These are phyloP conservation scores for Pisolithus orientalis DNA, from an alignment of 768 basidiomycete species.

Conservation along the genomic window DNA sequence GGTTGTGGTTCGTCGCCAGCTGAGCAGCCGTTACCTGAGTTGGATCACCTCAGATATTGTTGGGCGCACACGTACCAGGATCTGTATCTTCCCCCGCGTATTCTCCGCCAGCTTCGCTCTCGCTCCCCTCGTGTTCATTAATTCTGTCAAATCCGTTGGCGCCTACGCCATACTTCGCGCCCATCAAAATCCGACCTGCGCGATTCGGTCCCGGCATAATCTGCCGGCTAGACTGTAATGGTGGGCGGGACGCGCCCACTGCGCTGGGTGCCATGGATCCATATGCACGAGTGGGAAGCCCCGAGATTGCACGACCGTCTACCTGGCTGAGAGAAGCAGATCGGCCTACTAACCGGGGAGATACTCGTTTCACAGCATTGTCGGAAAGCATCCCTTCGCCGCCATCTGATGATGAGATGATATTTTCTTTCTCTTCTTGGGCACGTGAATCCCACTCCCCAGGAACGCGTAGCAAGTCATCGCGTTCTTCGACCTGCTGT, in stretches of 20 bases:
- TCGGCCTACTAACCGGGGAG: slow-evolving; percentile 24
- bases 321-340: slow-evolving; percentile 29
- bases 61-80: slow-evolving; percentile 25
- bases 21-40: slow-evolving; percentile 17
- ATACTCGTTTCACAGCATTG: slow-evolving; percentile 14
- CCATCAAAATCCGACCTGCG: slow-evolving; percentile 46
- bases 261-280: slow-evolving; percentile 18
- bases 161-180: slow-evolving; percentile 23
- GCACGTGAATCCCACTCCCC: slow-evolving; percentile 23
- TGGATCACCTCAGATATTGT: slow-evolving; percentile 5
- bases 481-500: slow-evolving; percentile 26
- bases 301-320: slow-evolving; percentile 29
- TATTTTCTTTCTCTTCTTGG: slow-evolving; percentile 38
- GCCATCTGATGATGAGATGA: slow-evolving; percentile 21
- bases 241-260: slow-evolving; percentile 35
- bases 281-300: slow-evolving; percentile 28
- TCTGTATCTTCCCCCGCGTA: slow-evolving; percentile 35
- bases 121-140: slow-evolving; percentile 38
- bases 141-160: slow-evolving; percentile 42
- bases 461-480: slow-evolving; percentile 26
- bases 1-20: slow-evolving; percentile 26
- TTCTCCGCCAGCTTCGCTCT: slow-evolving; percentile 31
- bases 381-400: slow-evolving; percentile 21
- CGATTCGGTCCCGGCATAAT: slow-evolving; percentile 40
- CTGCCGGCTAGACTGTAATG: slow-evolving; percentile 35